Percentiles rank a stretch among this genome's conserved stretches.
These are phyloP conservation scores for Triangularia setosa DNA, from an alignment of 2,329 filamentous ascomycete species.

Conservation along the genomic window DNA sequence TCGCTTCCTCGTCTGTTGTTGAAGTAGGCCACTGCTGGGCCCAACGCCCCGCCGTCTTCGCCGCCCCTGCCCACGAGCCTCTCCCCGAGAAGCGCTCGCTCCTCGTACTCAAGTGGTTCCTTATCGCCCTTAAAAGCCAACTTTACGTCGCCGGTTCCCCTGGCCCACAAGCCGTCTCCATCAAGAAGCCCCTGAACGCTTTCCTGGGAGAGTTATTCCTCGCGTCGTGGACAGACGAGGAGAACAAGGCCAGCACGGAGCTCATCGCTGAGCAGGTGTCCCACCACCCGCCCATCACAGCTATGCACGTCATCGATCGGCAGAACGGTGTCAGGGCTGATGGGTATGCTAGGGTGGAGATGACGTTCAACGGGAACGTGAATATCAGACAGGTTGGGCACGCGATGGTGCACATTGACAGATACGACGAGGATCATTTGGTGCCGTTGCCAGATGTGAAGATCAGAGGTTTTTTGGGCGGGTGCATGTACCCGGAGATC, in stretches of 20 bases:
- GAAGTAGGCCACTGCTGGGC: slow-evolving; percentile 51
- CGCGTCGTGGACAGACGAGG: slow-evolving; percentile 35
- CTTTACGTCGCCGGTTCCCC: slow-evolving; percentile 46
- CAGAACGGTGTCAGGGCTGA: slow-evolving; percentile 44
- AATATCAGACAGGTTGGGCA: slow-evolving; percentile 50
- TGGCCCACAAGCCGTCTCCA: slow-evolving; percentile 35
- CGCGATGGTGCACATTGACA: slow-evolving; percentile 46
- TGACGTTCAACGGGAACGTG: slow-evolving; percentile 47
- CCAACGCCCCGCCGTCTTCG: slow-evolving; percentile 45
- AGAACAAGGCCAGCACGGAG: slow-evolving; percentile 27
- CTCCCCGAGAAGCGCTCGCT: slow-evolving; percentile 42
- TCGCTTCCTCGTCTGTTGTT: slow-evolving; percentile 46
- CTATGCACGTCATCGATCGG: slow-evolving; percentile 45
- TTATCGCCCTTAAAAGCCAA: slow-evolving; percentile 44
- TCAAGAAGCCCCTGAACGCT: slow-evolving; percentile 52
- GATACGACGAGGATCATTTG: slow-evolving; percentile 46
- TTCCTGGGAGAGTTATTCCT: slow-evolving; percentile 51
- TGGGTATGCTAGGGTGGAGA: slow-evolving; percentile 50
- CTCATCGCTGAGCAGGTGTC: slow-evolving; percentile 48
- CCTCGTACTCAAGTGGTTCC: slow-evolving; percentile 45
- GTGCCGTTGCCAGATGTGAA: slow-evolving; percentile 47
- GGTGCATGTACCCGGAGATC: slow-evolving; percentile 47
- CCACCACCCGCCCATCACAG: slow-evolving; percentile 52
- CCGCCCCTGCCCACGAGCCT: slow-evolving; percentile 43
- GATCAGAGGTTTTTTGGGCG: slow-evolving; percentile 45